A percentile compares a stretch with the other conserved stretches of the same genome.
phyloP scores from a whole-genome alignment of 2,329 filamentous ascomycete species.

The Sarocladium kiliense region DNA sequence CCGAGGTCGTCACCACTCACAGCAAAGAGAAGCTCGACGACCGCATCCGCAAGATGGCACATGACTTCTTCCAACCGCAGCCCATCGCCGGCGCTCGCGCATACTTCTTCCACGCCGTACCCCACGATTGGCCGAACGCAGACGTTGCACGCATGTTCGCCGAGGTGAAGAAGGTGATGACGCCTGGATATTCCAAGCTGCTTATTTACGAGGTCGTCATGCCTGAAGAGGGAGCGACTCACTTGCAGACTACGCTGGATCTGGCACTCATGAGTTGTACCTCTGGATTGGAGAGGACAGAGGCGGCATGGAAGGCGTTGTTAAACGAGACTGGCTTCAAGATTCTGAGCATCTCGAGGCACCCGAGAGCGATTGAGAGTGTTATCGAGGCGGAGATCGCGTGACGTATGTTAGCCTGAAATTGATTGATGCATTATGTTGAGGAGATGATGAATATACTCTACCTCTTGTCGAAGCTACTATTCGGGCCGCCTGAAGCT shows the following conservation, averaged over 20 bases:
- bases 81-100: constrained; percentile 20
- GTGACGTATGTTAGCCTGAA: no score
- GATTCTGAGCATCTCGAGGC: constrained; percentile 22
- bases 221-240: constrained; percentile 23
- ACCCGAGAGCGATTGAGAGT: constrained; percentile 15
- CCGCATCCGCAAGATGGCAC: constrained; percentile 14
- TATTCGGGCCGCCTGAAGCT: no score
- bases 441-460: no score
- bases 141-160: constrained; percentile 23
- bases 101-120: constrained; percentile 31
- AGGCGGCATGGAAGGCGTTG: constrained; percentile 21
- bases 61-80: constrained; percentile 20
- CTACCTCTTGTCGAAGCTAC: no score
- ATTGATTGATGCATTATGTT: no score
- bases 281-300: constrained; percentile 23
- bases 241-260: constrained; percentile 25
- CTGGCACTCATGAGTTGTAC: constrained; percentile 27
- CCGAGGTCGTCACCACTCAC: constrained; percentile 25
- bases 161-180: constrained; percentile 27
- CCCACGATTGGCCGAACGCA: constrained; percentile 32
- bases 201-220: constrained; percentile 30
- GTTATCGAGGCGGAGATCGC: constrained; percentile 13
- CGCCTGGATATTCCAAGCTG: constrained; percentile 26
- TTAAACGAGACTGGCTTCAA: constrained; percentile 21
- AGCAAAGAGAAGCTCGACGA: constrained; percentile 15